Conservation (phyloP, 2,329 filamentous ascomycete genomes). For the Capronia epimyces region DNA sequence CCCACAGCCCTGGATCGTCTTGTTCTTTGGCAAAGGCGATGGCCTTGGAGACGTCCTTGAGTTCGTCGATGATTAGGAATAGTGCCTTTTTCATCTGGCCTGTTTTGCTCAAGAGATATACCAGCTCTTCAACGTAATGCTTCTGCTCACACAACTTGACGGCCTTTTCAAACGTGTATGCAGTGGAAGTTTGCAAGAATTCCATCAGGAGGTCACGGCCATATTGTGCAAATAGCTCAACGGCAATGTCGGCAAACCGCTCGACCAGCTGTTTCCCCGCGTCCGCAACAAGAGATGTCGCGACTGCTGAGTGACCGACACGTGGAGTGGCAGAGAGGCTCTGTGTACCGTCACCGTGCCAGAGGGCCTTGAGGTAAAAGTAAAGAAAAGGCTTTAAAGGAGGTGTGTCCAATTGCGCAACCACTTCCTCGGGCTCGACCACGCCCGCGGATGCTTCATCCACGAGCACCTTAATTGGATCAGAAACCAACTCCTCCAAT, state of each 20-base stretch:
- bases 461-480: slow-evolving; percentile 80
- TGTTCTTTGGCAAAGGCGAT: slow-evolving; percentile 94
- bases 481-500: slow-evolving; percentile 70
- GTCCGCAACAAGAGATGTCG: slow-evolving; percentile 46
- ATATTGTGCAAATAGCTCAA: slow-evolving; percentile 79
- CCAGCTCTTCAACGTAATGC: slow-evolving; percentile 85
- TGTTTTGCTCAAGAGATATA: slow-evolving; percentile 91
- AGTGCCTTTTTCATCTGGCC: slow-evolving; percentile 88
- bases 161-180: slow-evolving; percentile 74
- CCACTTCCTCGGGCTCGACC: slow-evolving; percentile 69
- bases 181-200: slow-evolving; percentile 76
- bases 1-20: slow-evolving; percentile 87
- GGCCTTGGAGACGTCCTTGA: slow-evolving; percentile 83
- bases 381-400: slow-evolving; percentile 71
- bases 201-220: slow-evolving; percentile 76
- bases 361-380: slow-evolving; percentile 84
- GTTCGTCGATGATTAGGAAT: slow-evolving; percentile 87
- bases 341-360: slow-evolving; percentile 60
- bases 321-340: slow-evolving; percentile 37
- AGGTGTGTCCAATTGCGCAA: slow-evolving; percentile 66
- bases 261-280: slow-evolving; percentile 69
- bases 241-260: slow-evolving; percentile 77
- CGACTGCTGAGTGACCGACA: slow-evolving; percentile 29
- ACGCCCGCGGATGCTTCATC: slow-evolving; percentile 87
- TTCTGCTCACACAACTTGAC: slow-evolving; percentile 70